These are phyloP conservation scores for Colletotrichum somersetense DNA, from an alignment of 2,329 filamentous ascomycete genomes.

Conservation along the genomic window DNA sequence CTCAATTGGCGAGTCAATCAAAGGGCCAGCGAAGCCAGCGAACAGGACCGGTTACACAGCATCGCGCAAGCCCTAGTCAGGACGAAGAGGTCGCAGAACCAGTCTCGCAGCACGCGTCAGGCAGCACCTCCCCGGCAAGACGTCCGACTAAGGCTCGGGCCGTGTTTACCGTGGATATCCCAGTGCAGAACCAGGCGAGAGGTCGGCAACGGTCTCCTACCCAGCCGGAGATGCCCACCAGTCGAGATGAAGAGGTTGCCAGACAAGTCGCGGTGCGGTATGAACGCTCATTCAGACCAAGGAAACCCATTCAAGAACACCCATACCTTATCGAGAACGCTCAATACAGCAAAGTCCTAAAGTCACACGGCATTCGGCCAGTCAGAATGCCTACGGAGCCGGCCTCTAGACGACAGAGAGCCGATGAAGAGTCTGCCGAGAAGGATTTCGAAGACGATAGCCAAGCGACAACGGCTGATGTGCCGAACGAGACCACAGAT, in stretches of 20 bases:
- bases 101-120: neutral
- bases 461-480: constrained; percentile 54
- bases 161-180: neutral
- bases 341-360: constrained; percentile 65
- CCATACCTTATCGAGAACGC: constrained; percentile 70
- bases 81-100: neutral
- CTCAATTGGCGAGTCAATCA: constrained; percentile 2
- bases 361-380: constrained; percentile 67
- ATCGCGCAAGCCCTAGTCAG: neutral
- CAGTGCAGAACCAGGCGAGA: constrained; percentile 7
- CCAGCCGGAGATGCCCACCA: neutral
- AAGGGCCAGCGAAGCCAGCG: neutral
- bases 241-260: constrained; percentile 32
- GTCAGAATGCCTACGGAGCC: constrained; percentile 56
- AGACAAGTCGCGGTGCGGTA: constrained; percentile 49
- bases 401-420: constrained; percentile 45
- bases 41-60: neutral
- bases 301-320: constrained; percentile 72
- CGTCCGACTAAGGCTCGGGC: neutral
- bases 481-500: constrained; percentile 48
- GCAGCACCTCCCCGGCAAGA: neutral
- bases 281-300: constrained; percentile 66
- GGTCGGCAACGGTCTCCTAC: neutral
- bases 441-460: constrained; percentile 66
- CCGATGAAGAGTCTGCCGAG: constrained; percentile 61